A percentile compares a stretch with the other conserved stretches of the same genome.
phyloP scores from a whole-genome alignment of 2,329 filamentous ascomycete genomes.

The Arthrobotrys entomopaga region DNA sequence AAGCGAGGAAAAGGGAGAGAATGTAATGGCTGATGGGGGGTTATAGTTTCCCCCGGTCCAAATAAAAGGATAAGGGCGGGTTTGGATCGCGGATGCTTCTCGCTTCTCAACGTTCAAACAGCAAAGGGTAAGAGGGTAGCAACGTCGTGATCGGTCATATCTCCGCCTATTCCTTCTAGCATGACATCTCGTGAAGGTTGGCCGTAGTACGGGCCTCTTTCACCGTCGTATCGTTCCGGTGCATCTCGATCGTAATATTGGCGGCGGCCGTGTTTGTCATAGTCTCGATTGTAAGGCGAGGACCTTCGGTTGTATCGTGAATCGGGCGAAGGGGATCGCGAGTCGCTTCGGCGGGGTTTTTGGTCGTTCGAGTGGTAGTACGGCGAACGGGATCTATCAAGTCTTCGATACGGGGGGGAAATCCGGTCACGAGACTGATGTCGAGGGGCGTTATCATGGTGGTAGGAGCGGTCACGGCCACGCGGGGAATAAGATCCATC shows the following conservation, averaged over 20 bases:
- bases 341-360: constrained; percentile 35
- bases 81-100: constrained; percentile 61
- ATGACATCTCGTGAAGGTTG: constrained; percentile 63
- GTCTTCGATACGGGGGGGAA: constrained; percentile 38
- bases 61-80: constrained; percentile 59
- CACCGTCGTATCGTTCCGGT: constrained; percentile 52
- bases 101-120: constrained; percentile 61
- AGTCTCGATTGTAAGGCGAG: constrained; percentile 38
- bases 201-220: constrained; percentile 56
- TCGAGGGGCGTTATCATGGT: constrained; percentile 23
- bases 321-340: constrained; percentile 38
- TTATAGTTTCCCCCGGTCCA: not conserved
- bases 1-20: constrained; percentile 52
- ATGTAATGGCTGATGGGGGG: constrained; percentile 39
- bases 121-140: constrained; percentile 62
- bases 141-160: constrained; percentile 68
- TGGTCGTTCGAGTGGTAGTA: constrained; percentile 41
- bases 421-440: constrained; percentile 36
- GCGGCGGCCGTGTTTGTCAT: constrained; percentile 41
- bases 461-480: constrained; percentile 36
- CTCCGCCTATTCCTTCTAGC: constrained; percentile 67
- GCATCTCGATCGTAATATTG: constrained; percentile 59
- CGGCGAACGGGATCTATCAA: constrained; percentile 45
- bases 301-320: constrained; percentile 39
- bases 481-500: constrained; percentile 48